Conservation (phyloP, 805 yeast genomes). For the Ogataea siamensis region DNA sequence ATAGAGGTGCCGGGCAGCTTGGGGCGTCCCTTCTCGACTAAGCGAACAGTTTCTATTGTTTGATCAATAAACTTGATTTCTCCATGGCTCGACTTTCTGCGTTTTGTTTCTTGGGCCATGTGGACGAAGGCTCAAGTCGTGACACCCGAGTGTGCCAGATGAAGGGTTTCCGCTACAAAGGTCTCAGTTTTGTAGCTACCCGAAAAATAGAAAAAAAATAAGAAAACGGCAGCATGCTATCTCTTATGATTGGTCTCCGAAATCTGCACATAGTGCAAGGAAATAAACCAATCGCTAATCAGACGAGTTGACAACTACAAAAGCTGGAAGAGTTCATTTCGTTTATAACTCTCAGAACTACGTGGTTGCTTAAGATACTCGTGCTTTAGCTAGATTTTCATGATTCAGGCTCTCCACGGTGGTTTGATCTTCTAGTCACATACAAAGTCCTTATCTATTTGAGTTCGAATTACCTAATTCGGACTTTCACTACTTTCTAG, state of each 20-base stretch:
- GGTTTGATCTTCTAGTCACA: not conserved
- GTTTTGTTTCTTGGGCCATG: constrained; percentile 1
- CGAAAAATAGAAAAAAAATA: not conserved
- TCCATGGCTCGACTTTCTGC: constrained; percentile 1
- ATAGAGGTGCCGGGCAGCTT: constrained; percentile 1
- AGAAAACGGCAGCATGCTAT: not conserved
- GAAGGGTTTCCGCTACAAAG: not conserved
- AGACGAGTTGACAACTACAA: not conserved
- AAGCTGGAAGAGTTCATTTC: not conserved
- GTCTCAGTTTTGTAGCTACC: not conserved
- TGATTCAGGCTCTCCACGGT: not conserved
- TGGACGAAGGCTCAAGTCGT: not conserved
- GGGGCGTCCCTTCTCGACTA: constrained; percentile 1
- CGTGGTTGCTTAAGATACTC: not conserved
- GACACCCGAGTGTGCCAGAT: not conserved
- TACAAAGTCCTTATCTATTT: not conserved
- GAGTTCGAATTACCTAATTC: not conserved
- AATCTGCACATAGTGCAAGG: not conserved
- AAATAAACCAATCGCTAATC: not conserved
- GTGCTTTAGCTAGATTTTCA: not conserved
- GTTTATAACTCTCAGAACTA: not conserved
- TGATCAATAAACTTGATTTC: constrained; percentile 1
- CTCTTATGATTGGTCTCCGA: not conserved
- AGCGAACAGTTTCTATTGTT: constrained; percentile 1
- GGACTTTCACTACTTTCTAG: not conserved